phyloP scores from a whole-genome alignment of 306 rosid genomes.

The Morella rubra region DNA sequence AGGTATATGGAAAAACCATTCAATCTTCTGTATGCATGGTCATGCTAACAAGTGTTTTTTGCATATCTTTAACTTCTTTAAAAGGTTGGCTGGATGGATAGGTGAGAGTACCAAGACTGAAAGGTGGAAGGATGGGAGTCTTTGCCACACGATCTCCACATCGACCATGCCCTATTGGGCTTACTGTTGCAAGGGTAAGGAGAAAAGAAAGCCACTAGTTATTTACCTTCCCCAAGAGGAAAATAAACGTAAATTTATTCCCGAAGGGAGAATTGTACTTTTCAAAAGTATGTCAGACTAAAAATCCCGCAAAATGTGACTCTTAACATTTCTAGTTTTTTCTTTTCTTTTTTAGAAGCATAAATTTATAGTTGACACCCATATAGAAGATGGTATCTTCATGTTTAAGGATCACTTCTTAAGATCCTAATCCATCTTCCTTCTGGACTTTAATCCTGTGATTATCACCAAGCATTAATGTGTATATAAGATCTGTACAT shows the following conservation, averaged over 20 bases:
- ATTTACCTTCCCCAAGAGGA: slow-evolving; percentile 2
- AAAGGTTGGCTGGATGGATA: slow-evolving; percentile 51
- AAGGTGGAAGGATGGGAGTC: slow-evolving; percentile 85
- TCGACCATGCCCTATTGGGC: slow-evolving; percentile 96
- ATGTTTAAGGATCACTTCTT: background rate
- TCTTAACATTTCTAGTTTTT: background rate
- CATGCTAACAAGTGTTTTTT: slow-evolving; percentile 17
- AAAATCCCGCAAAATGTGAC: background rate
- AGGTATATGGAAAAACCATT: slow-evolving; percentile 47
- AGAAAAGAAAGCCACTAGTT: background rate
- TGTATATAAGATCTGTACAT: background rate
- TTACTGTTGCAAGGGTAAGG: slow-evolving; percentile 85
- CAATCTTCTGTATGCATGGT: slow-evolving; percentile 18
- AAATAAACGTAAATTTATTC: slow-evolving; percentile 1
- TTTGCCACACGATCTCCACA: slow-evolving; percentile 95
- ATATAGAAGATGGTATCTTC: background rate
- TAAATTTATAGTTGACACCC: background rate
- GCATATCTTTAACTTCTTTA: slow-evolving; percentile 28
- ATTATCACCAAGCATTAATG: background rate
- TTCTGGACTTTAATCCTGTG: background rate
- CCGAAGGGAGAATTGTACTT: slow-evolving; percentile 12
- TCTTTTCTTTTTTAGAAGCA: background rate
- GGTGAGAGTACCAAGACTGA: slow-evolving; percentile 91
- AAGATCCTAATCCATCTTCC: background rate
- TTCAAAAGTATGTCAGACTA: background rate